These are phyloP conservation scores for Chrysoporthe deuterocubensis DNA, from an alignment of 2,329 filamentous ascomycete species.

Conservation along the genomic window DNA sequence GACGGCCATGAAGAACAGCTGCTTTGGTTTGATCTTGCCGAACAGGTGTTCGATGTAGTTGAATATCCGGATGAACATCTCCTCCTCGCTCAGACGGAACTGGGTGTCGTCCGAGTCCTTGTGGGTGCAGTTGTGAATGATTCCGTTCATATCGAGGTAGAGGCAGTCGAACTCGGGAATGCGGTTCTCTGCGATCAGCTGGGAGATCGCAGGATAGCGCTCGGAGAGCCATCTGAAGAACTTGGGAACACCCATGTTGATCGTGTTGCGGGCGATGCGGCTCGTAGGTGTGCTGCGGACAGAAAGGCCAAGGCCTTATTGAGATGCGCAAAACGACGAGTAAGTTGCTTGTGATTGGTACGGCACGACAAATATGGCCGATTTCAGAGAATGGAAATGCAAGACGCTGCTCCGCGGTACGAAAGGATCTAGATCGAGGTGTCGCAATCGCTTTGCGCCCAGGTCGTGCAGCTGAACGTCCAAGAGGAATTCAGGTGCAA, in stretches of 20 bases:
- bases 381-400: conserved; percentile 24
- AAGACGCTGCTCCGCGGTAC: conserved; percentile 9
- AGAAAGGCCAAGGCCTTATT: not conserved
- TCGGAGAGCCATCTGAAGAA: conserved; percentile 99
- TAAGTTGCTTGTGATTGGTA: conserved; percentile 5
- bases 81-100: conserved; percentile 92
- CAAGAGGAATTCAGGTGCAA: not conserved
- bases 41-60: conserved; percentile 99
- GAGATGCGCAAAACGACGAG: conserved; percentile 5
- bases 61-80: conserved; percentile 99
- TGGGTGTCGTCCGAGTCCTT: conserved; percentile 92
- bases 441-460: too few species aligned
- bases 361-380: conserved; percentile 28
- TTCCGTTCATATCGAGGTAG: conserved; percentile 98
- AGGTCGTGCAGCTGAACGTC: not conserved
- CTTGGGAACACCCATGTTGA: conserved; percentile 65
- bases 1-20: conserved; percentile 99
- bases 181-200: conserved; percentile 96
- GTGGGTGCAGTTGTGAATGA: conserved; percentile 99
- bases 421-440: conserved; percentile 3
- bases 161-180: conserved; percentile 99
- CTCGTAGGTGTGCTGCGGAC: conserved; percentile 6
- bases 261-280: conserved; percentile 29
- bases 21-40: conserved; percentile 97
- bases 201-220: conserved; percentile 97